Evolutionary conservation across 1,284 basidiomycete species (phyloP), one percentile per base, ranked within the genome.

Genomic region (Flammula alnicola): DNA sequence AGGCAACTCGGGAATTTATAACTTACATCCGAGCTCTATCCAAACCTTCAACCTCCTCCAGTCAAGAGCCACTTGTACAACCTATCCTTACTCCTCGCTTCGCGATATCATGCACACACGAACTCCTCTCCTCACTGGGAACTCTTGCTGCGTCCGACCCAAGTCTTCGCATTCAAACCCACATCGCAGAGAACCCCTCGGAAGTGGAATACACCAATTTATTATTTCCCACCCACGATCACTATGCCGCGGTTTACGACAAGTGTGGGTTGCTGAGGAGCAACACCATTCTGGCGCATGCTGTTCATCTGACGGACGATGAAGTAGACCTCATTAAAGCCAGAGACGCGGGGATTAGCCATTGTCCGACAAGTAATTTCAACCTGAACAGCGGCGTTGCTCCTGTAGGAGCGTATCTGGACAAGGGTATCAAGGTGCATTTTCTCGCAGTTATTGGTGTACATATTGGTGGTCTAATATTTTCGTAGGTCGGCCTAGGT

Each of bases 51-150:
- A 51, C 44, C 45, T 44, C 59, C 4, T 53, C 64, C 37, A 45
- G 39, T 48, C 68, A 31, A 75, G 59, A 65, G 48, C 64, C 73
- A 5, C 81, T 95, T 12, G 90, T 98, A 5, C 88, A 91, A 51
- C 95, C 95, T 0, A 85, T 96, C 63, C 72, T 98, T 36, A 98
- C 96, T 0, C 96, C 96, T 14, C 88, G 95, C 14, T 98, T 99
- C 68, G 95, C 96, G 22, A 90, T 99, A 55, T 86, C 90, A n/a
- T 96, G 93, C 69, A 86, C 93, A 0, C 68, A 78, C 10, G 75
- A 81, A n/a, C 82, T 97, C 29, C 78, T 98, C 38, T 47, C 63
- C 1, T 70, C 72, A 5, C 77, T 98, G 7, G 86, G 88, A 11
- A 61, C 77, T 2, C 71, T 95, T 32, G 83, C 81, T 0, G 60